Evolutionary conservation across 2,329 filamentous ascomycete species (phyloP), one percentile per base, ranked within the genome.

Genomic region (Neophaeococcomyces mojaviensis): DNA sequence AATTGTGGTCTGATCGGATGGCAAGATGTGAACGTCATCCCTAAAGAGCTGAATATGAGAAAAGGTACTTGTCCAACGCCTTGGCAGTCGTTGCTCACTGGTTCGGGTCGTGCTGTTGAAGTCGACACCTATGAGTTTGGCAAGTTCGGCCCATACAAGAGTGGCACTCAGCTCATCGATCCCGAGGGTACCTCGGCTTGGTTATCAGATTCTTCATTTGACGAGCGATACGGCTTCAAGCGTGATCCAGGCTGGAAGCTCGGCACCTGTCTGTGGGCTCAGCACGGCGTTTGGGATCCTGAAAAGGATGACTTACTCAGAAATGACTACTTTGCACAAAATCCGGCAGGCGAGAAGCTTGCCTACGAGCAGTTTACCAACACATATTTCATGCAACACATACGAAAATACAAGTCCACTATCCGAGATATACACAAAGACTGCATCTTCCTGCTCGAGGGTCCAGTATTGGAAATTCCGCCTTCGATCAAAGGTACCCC

Each of bases 221-320:
- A 98, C 55, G 82, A 79, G 10, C 78, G 81, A 53, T 98, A 98
- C 63, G 87, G 87, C 30, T 98, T 87, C 81, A 88, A 85, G 61
- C 79, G 92, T 53, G 87, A 94, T 59, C 76, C 85, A 0, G 82
- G 74, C 6, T 98, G 92, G 92, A 89, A 83, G 63, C 69, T 98
- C 15, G 92, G 92, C n/a, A 81, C 94, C 64, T 97, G 92, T 59
- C 64, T 98, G 33, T 98, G 92, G 92, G 90, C 92, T 3, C 90
- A 96, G 60, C 89, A 98, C 63, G 90, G 89, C 1, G 80, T 98
- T 4, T 98, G 92, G 92, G 88, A 98, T 60, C 82, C 85, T 4
- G 69, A 72, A 3, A 84, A 77, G 2, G 88, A 96, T 61, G 79
- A 77, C 0, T 68, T 98, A 4, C 65, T 95, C 47, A 79, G 78